Evolutionary conservation across 2,329 filamentous ascomycete genomes (phyloP).

Genomic region (Fusarium sambucinum): DNA sequence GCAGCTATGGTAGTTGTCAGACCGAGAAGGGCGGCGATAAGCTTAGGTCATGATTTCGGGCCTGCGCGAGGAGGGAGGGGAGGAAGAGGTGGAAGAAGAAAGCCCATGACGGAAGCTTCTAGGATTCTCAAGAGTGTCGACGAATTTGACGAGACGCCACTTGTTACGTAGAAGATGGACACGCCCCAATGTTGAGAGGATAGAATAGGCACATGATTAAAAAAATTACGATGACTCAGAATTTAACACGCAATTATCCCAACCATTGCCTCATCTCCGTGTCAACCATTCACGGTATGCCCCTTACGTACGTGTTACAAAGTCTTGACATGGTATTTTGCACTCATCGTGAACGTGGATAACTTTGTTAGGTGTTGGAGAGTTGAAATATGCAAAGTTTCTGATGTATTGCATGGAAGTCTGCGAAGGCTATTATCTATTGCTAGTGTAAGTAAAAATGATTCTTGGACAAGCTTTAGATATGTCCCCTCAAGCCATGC

Average conservation of each 20-base stretch:
- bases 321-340: no score
- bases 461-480: no score
- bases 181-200: not conserved
- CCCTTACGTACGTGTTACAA: no score
- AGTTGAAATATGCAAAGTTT: no score
- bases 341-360: rapidly evolving
- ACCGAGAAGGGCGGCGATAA: constrained; percentile 10
- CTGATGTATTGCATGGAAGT: no score
- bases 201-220: not conserved
- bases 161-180: not conserved
- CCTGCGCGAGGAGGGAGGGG: not conserved
- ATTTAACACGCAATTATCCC: no score
- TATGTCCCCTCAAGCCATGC: no score
- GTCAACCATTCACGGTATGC: no score
- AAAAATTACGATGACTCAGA: not conserved
- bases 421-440: no score
- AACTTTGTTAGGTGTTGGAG: no score
- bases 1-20: not conserved
- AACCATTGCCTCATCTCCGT: no score
- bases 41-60: not conserved
- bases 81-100: not conserved
- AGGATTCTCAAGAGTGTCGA: constrained; percentile 25
- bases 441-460: no score
- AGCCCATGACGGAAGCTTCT: constrained; percentile 13
- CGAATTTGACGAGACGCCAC: constrained; percentile 6